Percentiles rank a stretch among this genome's conserved stretches.
Evolutionary conservation across 2,329 filamentous ascomycete species (phyloP).

Genomic region (Alternaria longipes): DNA sequence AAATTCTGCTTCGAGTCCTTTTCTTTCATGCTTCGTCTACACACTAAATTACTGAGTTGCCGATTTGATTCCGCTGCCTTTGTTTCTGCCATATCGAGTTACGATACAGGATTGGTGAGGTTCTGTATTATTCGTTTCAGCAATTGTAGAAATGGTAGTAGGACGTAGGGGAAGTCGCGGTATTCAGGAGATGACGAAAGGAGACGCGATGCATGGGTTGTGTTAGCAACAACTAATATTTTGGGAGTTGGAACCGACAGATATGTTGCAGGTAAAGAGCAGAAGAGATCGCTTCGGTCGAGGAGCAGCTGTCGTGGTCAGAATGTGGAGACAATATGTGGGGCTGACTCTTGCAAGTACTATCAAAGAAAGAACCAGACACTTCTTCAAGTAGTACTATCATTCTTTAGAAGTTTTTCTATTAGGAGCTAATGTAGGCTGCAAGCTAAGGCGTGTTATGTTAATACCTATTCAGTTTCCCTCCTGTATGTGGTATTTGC

Average conservation of each 20-base stretch:
- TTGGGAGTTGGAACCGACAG: background rate
- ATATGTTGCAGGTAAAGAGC: background rate
- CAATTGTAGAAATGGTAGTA: background rate
- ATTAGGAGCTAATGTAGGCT: too few species aligned
- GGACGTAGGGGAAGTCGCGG: background rate
- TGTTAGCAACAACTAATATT: background rate
- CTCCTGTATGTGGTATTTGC: too few species aligned
- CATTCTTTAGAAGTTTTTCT: too few species aligned
- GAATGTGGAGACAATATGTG: background rate
- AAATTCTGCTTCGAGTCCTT: background rate
- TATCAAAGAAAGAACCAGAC: too few species aligned
- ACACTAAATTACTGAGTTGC: too few species aligned
- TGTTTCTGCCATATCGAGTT: background rate
- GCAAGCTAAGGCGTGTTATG: too few species aligned
- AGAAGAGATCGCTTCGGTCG: background rate
- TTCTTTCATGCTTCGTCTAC: background rate
- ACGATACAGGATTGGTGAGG: background rate
- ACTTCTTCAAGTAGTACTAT: too few species aligned
- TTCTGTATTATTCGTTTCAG: background rate
- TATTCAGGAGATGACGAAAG: background rate
- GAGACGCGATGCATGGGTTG: background rate
- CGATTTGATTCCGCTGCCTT: too few species aligned
- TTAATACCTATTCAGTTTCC: too few species aligned
- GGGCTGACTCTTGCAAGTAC: background rate
- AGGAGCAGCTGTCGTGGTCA: background rate